Evolutionary conservation across 2,329 filamentous ascomycete genomes (phyloP), one percentile per base, ranked within the genome.

Genomic region (Ceratocystis ficicola): DNA sequence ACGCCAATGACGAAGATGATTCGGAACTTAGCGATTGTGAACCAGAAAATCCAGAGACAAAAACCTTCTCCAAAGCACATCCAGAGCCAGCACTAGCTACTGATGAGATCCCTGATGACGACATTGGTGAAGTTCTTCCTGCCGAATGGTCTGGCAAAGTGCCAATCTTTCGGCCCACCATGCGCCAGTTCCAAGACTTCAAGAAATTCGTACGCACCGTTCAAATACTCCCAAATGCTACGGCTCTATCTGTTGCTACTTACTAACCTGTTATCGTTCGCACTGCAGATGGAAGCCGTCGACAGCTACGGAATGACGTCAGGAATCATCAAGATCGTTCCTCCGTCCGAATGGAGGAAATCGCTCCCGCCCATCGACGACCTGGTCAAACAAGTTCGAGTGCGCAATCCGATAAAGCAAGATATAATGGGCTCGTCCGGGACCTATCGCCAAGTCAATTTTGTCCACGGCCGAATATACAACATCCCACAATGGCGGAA

Each of bases 231-330:
- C 55, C 36, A 41, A 25, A 17, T 25, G 52, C 30, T n/a, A 30
- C 55, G 36, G 41, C 44, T 41, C 57, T 20, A 52, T 41, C 15
- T 59, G 10, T 66, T 30, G 28, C 44, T 32, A 36, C 30, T 48
- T 7, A 32, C 52, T 59, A 59, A 59, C 48, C 30, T 41, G 55
- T 32, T 32, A 7, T 36, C 55, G 15, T 44, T 46, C 48, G 10
- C 36, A 41, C 20, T 67, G 41, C 68, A 87, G 84, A 86, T 87
- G 81, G 84, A 86, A 73, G 92, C 90, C 75, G 85, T 99, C 69
- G 90, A 99, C 75, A 84, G 86, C 70, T 96, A 96, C 74, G 94
- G 94, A 72, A 99, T 99, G 94, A 90, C 90, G 76, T 94, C 91
- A 25, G 94, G 94, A 44, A 96, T 99, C 71, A 86, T 97, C 73